These are phyloP conservation scores for Barnettozyma wickerhamii DNA, from an alignment of 805 yeast genomes.

Conservation along the genomic window DNA sequence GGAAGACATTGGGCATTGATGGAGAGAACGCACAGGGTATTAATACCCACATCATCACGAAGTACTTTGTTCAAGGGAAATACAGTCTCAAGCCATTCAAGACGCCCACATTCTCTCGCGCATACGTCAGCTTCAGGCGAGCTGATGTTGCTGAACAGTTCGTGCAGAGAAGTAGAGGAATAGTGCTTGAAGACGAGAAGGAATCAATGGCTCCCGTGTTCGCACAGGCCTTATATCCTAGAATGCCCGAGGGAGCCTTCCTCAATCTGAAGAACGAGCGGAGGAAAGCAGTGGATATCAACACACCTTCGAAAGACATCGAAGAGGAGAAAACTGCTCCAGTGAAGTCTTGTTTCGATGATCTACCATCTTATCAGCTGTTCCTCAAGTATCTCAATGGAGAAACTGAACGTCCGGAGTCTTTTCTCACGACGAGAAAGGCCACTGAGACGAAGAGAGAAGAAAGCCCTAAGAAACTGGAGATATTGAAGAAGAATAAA, in stretches of 20 bases:
- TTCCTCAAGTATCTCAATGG: constrained; percentile 21
- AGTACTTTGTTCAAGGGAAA: constrained; percentile 39
- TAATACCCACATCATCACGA: constrained; percentile 7
- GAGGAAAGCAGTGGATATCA: not conserved
- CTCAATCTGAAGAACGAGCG: not conserved
- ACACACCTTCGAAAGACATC: not conserved
- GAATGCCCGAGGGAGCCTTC: constrained; percentile 24
- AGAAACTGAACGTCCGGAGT: constrained; percentile 17
- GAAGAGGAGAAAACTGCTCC: not conserved
- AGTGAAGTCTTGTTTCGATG: constrained; percentile 12
- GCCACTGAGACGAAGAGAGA: not conserved
- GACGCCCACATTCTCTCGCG: constrained; percentile 36
- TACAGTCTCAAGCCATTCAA: constrained; percentile 36
- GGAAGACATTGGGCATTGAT: constrained; percentile 16
- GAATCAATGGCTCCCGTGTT: constrained; percentile 32
- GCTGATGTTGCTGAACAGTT: constrained; percentile 27
- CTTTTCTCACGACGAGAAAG: constrained; percentile 7
- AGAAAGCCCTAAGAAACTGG: not conserved
- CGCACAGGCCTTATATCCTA: constrained; percentile 30
- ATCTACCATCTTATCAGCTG: constrained; percentile 17
- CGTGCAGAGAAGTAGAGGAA: constrained; percentile 20
- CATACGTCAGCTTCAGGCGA: constrained; percentile 35
- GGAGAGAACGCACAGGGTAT: constrained; percentile 10
- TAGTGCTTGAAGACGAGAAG: constrained; percentile 19
- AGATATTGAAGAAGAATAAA: too few species aligned